Evolutionary conservation across 169 alveolate species (phyloP).

Genomic region (Eimeria sp.): DNA sequence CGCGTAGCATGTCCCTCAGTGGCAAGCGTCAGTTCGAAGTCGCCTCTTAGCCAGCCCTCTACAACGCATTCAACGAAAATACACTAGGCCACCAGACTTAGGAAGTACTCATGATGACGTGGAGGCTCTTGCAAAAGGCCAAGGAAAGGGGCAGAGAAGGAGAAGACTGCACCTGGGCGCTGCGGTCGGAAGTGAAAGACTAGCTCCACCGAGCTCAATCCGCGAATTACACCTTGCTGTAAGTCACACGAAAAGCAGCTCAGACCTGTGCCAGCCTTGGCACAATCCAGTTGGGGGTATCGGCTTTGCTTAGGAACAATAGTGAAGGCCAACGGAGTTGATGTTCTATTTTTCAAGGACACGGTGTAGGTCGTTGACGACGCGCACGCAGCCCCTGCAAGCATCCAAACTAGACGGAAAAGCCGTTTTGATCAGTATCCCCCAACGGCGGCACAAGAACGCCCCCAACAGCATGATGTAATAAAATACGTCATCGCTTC

Average conservation of each 20-base stretch:
- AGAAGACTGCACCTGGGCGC: slow-evolving; percentile 58
- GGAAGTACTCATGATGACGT: neutral
- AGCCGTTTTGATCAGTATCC: neutral
- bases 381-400: slow-evolving; percentile 31
- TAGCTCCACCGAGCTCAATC: slow-evolving; percentile 55
- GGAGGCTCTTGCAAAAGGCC: neutral
- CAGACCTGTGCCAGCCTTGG: slow-evolving; percentile 55
- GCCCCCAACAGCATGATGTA: neutral
- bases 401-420: neutral
- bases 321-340: slow-evolving; percentile 58
- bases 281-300: slow-evolving; percentile 56
- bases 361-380: slow-evolving; percentile 47
- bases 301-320: slow-evolving; percentile 32
- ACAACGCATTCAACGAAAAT: neutral
- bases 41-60: slow-evolving; percentile 73
- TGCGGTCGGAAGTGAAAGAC: slow-evolving; percentile 33
- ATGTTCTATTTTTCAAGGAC: slow-evolving; percentile 37
- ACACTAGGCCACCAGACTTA: neutral
- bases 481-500: neutral
- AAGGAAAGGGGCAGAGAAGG: neutral
- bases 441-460: no score
- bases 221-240: slow-evolving; percentile 37
- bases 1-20: slow-evolving; percentile 45
- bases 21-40: slow-evolving; percentile 56
- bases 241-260: slow-evolving; percentile 56